Conservation (phyloP, 2,329 filamentous ascomycete species). For the Arthroderma sp. region DNA sequence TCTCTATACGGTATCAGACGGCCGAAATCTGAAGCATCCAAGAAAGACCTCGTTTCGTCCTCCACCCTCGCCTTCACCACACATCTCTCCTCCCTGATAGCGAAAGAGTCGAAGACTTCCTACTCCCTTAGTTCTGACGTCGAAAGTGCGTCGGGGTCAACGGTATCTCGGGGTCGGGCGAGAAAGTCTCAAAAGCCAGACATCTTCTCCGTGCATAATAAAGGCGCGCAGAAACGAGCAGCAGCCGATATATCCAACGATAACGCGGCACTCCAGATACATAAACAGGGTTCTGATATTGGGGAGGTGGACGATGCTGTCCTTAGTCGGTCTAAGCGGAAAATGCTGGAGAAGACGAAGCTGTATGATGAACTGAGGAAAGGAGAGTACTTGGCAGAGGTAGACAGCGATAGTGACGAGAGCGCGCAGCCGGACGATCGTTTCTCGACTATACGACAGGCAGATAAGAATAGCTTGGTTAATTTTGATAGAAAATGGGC, state of each 20-base stretch:
- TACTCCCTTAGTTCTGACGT: neutral
- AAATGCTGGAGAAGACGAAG: constrained; percentile 81
- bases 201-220: constrained; percentile 57
- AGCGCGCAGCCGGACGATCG: constrained; percentile 19
- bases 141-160: constrained; percentile 28
- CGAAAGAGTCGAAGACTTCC: constrained; percentile 29
- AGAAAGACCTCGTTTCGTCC: constrained; percentile 56
- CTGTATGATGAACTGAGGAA: constrained; percentile 83
- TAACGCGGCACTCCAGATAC: constrained; percentile 47
- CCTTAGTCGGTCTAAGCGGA: constrained; percentile 57
- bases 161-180: constrained; percentile 30
- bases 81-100: constrained; percentile 71
- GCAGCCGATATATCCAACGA: constrained; percentile 45
- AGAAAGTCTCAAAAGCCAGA: constrained; percentile 49
- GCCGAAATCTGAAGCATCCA: constrained; percentile 47
- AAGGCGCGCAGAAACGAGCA: constrained; percentile 50
- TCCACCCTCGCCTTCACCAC: constrained; percentile 76
- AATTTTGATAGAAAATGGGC: constrained; percentile 98
- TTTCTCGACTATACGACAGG: constrained; percentile 11
- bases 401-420: constrained; percentile 27
- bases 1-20: constrained; percentile 63
- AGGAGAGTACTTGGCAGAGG: constrained; percentile 59
- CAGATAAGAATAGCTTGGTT: constrained; percentile 47
- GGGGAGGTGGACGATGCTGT: constrained; percentile 47
- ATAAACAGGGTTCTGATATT: constrained; percentile 48